Evolutionary conservation across 176 grass and related monocot species (phyloP).

Genomic region (Phoenix dactylifera): DNA sequence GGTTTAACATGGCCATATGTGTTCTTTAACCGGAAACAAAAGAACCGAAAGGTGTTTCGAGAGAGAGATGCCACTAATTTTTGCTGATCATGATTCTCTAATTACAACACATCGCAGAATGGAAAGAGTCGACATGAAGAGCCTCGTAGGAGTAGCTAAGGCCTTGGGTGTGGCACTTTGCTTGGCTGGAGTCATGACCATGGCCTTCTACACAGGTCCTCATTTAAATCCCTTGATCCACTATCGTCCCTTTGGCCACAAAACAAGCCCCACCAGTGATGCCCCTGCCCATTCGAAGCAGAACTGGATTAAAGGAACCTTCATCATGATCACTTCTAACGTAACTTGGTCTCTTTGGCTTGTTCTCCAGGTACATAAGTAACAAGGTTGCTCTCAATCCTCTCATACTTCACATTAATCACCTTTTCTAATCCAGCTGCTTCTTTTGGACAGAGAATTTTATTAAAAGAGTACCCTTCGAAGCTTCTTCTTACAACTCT

Average conservation of each 20-base stretch:
- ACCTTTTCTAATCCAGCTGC: background rate
- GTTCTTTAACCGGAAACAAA: too few relatives aligned
- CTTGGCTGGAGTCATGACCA: conserved; percentile 32
- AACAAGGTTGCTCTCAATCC: background rate
- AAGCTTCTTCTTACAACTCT: conserved; percentile 53
- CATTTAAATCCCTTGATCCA: conserved; percentile 41
- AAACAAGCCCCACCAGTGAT: background rate
- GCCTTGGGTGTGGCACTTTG: conserved; percentile 34
- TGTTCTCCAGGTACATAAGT: conserved; percentile 36
- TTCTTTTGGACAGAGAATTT: conserved; percentile 15
- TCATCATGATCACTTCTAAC: conserved; percentile 35
- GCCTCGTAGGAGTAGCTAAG: conserved; percentile 31
- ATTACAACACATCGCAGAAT: conserved; percentile 7
- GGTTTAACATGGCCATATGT: too few relatives aligned
- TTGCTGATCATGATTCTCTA: too few relatives aligned
- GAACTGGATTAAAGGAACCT: conserved; percentile 51
- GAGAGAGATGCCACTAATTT: too few relatives aligned
- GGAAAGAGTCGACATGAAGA: conserved; percentile 39
- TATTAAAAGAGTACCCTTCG: conserved; percentile 66
- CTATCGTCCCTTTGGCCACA: conserved; percentile 22
- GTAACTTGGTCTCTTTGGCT: conserved; percentile 58
- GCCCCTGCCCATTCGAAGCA: conserved; percentile 11
- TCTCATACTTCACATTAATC: background rate
- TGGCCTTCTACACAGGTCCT: conserved; percentile 62
- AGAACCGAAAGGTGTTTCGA: too few relatives aligned